Percentiles rank a stretch among this genome's conserved stretches.
These are phyloP conservation scores for Debaryomyces psychrophilus DNA, from an alignment of 1,139 yeast species.

Conservation along the genomic window DNA sequence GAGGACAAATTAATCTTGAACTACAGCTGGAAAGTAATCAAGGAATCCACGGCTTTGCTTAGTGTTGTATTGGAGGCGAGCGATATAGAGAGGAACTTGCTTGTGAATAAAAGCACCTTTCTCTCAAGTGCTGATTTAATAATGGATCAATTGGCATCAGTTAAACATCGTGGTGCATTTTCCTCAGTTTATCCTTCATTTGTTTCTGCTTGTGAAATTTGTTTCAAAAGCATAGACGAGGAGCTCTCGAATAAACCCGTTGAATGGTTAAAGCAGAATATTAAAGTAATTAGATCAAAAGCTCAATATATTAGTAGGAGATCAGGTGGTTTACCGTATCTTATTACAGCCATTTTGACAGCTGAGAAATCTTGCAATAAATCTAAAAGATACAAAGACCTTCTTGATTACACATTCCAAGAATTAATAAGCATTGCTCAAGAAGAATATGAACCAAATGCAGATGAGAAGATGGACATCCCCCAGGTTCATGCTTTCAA, in stretches of 20 bases:
- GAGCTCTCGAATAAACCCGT: conserved; percentile 42
- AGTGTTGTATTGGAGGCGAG: conserved; percentile 31
- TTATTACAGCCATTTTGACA: conserved; percentile 71
- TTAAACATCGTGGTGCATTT: conserved; percentile 90
- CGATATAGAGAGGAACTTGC: conserved; percentile 19
- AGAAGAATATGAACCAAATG: conserved; percentile 47
- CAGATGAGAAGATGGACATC: conserved; percentile 62
- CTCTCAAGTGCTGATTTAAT: conserved; percentile 38
- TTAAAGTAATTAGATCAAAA: conserved; percentile 55
- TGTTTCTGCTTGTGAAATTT: conserved; percentile 58
- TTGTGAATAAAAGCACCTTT: not conserved
- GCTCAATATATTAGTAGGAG: conserved; percentile 79
- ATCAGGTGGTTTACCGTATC: conserved; percentile 87
- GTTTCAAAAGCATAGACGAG: conserved; percentile 30
- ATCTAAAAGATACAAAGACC: conserved; percentile 18
- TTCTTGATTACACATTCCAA: conserved; percentile 53
- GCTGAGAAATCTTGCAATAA: conserved; percentile 43
- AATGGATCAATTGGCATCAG: conserved; percentile 66
- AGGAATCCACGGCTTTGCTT: conserved; percentile 67
- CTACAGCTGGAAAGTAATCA: conserved; percentile 84
- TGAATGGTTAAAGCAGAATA: conserved; percentile 58
- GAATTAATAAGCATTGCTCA: conserved; percentile 56
- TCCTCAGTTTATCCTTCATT: conserved; percentile 85
- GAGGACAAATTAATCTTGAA: conserved; percentile 60
- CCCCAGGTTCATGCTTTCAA: conserved; percentile 96